Percentiles rank a stretch among this genome's conserved stretches.
Evolutionary conservation across 495 filamentous ascomycete species (phyloP).

Genomic region (Annulohypoxylon maeteangense): DNA sequence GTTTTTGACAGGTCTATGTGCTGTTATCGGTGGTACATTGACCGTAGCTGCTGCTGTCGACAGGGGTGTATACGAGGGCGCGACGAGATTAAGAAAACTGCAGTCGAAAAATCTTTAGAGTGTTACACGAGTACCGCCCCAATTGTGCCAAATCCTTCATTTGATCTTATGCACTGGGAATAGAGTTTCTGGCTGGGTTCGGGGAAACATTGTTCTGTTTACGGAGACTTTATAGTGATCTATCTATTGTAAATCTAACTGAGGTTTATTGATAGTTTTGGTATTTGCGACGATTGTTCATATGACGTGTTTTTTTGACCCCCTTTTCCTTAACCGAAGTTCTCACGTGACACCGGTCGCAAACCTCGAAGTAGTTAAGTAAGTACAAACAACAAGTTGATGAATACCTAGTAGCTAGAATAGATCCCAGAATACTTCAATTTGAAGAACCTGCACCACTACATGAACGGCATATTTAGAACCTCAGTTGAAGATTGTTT

Average conservation of each 20-base stretch:
- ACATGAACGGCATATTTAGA: too few relatives aligned
- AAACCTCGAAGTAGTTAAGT: too few relatives aligned
- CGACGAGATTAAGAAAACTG: conserved; percentile 84
- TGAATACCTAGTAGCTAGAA: too few relatives aligned
- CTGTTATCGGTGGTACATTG: conserved; percentile 92
- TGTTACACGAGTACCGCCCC: neutral
- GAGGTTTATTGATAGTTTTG: neutral
- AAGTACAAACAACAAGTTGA: too few relatives aligned
- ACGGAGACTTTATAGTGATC: neutral
- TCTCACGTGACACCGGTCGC: too few relatives aligned
- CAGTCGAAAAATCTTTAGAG: conserved; percentile 65
- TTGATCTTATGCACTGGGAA: conserved; percentile 29
- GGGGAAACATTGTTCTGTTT: conserved; percentile 14
- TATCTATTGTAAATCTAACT: neutral
- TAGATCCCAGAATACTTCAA: too few relatives aligned
- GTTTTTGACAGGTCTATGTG: conserved; percentile 93
- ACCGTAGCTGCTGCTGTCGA: conserved; percentile 96
- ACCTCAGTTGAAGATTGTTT: too few relatives aligned
- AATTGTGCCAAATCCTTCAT: conserved; percentile 14
- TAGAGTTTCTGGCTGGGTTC: conserved; percentile 35
- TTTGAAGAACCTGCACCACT: too few relatives aligned
- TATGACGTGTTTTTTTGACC: neutral
- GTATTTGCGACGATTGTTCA: neutral
- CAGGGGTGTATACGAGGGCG: conserved; percentile 89
- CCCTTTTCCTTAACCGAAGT: too few relatives aligned